phyloP scores from a whole-genome alignment of 2,329 filamentous ascomycete species.

The Colletotrichum caudatum region DNA sequence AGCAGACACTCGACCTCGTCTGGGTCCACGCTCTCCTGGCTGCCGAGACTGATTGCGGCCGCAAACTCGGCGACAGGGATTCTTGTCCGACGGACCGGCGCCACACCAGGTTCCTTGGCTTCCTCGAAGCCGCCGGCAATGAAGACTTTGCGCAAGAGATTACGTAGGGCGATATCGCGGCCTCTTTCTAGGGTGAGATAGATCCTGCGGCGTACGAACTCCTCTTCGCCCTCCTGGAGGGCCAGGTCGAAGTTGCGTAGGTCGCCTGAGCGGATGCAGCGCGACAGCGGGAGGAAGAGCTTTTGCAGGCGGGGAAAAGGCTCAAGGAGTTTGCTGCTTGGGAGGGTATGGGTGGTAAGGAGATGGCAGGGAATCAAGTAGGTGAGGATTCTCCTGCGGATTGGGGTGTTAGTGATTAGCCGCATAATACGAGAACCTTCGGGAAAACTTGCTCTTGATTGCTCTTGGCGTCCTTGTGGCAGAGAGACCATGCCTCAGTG shows the following conservation, averaged over 20 bases:
- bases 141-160: constrained; percentile 92
- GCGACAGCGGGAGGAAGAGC: constrained; percentile 82
- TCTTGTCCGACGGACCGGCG: constrained; percentile 77
- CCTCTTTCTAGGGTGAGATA: constrained; percentile 94
- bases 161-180: constrained; percentile 90
- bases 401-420: constrained; percentile 21
- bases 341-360: constrained; percentile 87
- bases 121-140: constrained; percentile 85
- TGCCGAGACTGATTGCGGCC: constrained; percentile 83
- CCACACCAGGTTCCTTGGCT: constrained; percentile 73
- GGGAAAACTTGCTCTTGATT: constrained; percentile 80
- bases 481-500: constrained; percentile 83
- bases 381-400: constrained; percentile 82
- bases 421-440: background rate
- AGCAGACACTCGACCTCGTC: constrained; percentile 97
- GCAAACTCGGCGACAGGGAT: constrained; percentile 87
- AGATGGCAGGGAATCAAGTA: constrained; percentile 96
- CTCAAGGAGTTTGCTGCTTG: constrained; percentile 76
- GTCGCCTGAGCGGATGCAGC: constrained; percentile 85
- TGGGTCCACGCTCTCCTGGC: constrained; percentile 75
- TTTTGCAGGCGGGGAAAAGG: constrained; percentile 81
- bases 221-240: constrained; percentile 84
- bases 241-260: constrained; percentile 87
- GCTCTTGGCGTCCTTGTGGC: constrained; percentile 75
- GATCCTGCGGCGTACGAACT: constrained; percentile 92